These are phyloP conservation scores for Aspergillus cejpii DNA, from an alignment of 2,329 filamentous ascomycete species.

Conservation along the genomic window DNA sequence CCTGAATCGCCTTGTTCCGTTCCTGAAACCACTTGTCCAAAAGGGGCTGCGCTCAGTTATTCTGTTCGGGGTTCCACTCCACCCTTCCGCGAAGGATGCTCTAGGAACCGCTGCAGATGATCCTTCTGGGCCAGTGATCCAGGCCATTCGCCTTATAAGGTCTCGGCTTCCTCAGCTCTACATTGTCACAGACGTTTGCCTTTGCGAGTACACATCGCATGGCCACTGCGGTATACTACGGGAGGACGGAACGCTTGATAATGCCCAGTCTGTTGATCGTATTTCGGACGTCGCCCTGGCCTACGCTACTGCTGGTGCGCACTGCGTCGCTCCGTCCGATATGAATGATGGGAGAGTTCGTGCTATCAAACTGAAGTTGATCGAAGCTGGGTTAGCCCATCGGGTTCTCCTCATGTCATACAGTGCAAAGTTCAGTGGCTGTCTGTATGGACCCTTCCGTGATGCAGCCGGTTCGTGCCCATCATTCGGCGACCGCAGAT, in stretches of 20 bases:
- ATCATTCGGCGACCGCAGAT: slow-evolving; percentile 87
- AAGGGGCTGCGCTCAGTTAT: slow-evolving; percentile 92
- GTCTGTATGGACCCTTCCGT: slow-evolving; percentile 92
- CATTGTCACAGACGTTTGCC: slow-evolving; percentile 86
- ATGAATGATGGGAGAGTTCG: slow-evolving; percentile 99
- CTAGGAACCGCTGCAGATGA: slow-evolving; percentile 90
- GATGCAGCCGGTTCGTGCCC: slow-evolving; percentile 89
- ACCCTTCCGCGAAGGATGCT: slow-evolving; percentile 75
- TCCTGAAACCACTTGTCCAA: slow-evolving; percentile 75
- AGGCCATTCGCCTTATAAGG: slow-evolving; percentile 74
- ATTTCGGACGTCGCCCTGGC: slow-evolving; percentile 97
- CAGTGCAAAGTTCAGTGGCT: slow-evolving; percentile 94
- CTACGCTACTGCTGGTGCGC: slow-evolving; percentile 90
- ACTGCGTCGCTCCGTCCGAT: slow-evolving; percentile 94
- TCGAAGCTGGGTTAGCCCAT: slow-evolving; percentile 89
- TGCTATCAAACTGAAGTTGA: slow-evolving; percentile 95
- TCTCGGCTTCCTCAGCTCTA: slow-evolving; percentile 83
- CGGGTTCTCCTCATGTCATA: slow-evolving; percentile 94
- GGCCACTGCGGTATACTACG: slow-evolving; percentile 94
- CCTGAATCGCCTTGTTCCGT: slow-evolving; percentile 75
- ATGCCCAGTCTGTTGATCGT: slow-evolving; percentile 84
- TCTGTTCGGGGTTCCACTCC: slow-evolving; percentile 86
- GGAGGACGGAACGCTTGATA: slow-evolving; percentile 89
- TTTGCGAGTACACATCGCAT: slow-evolving; percentile 98
- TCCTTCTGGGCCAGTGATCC: slow-evolving; percentile 84